phyloP scores from a whole-genome alignment of 148 eudicot genomes.

The Camellia lanceoleosa region DNA sequence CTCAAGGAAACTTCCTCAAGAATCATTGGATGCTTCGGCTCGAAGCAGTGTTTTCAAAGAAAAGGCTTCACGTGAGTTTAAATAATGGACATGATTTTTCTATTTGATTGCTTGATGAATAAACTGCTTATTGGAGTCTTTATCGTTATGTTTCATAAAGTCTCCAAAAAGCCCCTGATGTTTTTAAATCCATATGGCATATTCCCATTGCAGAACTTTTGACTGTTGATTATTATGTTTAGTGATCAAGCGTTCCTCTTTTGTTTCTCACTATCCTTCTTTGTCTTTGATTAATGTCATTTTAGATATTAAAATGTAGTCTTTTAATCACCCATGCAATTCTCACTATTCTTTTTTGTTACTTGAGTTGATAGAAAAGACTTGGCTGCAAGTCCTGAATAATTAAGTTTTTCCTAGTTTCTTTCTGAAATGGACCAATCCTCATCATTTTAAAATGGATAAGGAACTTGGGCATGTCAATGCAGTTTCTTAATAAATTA shows the following conservation, averaged over 20 bases:
- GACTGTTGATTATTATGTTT: background rate
- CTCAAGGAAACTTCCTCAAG: constrained; percentile 91
- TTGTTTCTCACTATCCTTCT: background rate
- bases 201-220: background rate
- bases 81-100: background rate
- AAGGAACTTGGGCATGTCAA: too few relatives aligned
- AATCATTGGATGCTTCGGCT: constrained; percentile 67
- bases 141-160: background rate
- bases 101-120: background rate
- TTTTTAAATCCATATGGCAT: background rate
- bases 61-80: constrained; percentile 95
- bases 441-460: too few relatives aligned
- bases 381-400: too few relatives aligned
- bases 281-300: too few relatives aligned
- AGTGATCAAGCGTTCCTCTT: background rate
- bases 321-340: too few relatives aligned
- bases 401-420: too few relatives aligned
- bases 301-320: too few relatives aligned
- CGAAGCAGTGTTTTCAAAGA: constrained; percentile 64
- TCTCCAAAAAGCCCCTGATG: background rate
- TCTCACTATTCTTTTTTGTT: too few relatives aligned
- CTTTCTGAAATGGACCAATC: too few relatives aligned
- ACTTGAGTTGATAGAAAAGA: too few relatives aligned
- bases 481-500: too few relatives aligned
- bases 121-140: background rate